Conservation (phyloP, 2,329 filamentous ascomycete species). For the Beauveria sp. region DNA sequence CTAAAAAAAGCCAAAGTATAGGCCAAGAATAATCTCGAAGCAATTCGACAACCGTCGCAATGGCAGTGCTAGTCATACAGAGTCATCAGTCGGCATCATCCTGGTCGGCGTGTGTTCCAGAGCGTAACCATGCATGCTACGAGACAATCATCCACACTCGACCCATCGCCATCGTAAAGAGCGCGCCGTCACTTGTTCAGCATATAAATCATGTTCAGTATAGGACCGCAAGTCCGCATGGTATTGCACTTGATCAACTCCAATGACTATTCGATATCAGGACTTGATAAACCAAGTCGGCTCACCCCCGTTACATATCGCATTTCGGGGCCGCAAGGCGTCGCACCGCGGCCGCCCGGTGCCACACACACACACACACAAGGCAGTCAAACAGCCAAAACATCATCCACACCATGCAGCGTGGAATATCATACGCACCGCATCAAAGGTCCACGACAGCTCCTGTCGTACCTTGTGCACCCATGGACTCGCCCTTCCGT, state of each 20-base stretch:
- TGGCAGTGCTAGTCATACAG: too few relatives aligned
- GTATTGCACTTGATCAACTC: background rate
- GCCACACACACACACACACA: background rate
- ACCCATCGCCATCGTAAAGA: too few relatives aligned
- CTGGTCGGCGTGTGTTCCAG: too few relatives aligned
- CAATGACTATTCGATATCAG: background rate
- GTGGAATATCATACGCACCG: background rate
- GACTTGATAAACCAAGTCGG: background rate
- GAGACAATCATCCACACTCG: too few relatives aligned
- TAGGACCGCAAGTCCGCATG: background rate
- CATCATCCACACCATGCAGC: background rate
- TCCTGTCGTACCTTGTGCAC: background rate
- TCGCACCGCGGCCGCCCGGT: background rate
- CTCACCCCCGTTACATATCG: background rate
- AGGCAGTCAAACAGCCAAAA: background rate
- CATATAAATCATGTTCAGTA: too few relatives aligned
- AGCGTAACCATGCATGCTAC: too few relatives aligned
- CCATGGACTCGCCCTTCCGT: background rate
- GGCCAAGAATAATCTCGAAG: too few relatives aligned
- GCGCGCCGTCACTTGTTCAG: too few relatives aligned
- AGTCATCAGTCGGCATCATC: too few relatives aligned
- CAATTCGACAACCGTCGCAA: too few relatives aligned
- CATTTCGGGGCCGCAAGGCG: background rate
- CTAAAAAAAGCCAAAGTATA: too few relatives aligned
- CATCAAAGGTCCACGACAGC: background rate